phyloP scores from a whole-genome alignment of 768 basidiomycete genomes.

The Naganishia vishniacii region DNA sequence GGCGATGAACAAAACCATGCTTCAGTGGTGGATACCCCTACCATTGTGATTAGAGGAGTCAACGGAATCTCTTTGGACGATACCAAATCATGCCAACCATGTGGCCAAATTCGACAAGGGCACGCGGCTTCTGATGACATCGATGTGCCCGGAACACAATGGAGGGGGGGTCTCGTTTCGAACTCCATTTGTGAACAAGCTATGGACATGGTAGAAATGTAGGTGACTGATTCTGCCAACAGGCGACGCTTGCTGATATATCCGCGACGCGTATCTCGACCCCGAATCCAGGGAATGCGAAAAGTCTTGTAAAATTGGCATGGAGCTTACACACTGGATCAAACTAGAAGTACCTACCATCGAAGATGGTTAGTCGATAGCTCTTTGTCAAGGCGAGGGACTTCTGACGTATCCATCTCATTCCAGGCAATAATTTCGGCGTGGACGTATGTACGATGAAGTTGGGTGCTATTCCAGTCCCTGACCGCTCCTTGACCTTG shows the following conservation, averaged over 20 bases:
- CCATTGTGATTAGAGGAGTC: not conserved
- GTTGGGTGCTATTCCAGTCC: no score
- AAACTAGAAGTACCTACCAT: slow-evolving; percentile 18
- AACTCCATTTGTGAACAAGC: slow-evolving; percentile 3
- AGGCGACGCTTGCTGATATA: not conserved
- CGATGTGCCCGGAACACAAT: not conserved
- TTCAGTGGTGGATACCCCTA: no score
- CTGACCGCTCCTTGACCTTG: no score
- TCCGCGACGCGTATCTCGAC: not conserved
- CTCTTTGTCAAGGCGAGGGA: no score
- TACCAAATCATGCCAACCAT: not conserved
- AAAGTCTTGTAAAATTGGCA: not conserved
- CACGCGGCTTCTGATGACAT: not conserved
- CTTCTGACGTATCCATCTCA: not conserved
- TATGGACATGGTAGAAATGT: slow-evolving; percentile 12
- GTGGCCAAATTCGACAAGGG: not conserved
- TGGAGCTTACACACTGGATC: slow-evolving; percentile 15
- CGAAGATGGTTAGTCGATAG: slow-evolving; percentile 20
- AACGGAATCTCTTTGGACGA: not conserved
- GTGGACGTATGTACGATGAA: slow-evolving; percentile 15
- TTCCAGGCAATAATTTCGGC: slow-evolving; percentile 23
- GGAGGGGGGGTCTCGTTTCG: not conserved
- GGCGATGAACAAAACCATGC: no score
- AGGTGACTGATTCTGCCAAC: not conserved
- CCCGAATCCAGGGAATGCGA: slow-evolving; percentile 6